Evolutionary conservation across 257 asterid genomes (phyloP), one percentile per base, ranked within the genome.

Genomic region (Fraxinus cuspidata): DNA sequence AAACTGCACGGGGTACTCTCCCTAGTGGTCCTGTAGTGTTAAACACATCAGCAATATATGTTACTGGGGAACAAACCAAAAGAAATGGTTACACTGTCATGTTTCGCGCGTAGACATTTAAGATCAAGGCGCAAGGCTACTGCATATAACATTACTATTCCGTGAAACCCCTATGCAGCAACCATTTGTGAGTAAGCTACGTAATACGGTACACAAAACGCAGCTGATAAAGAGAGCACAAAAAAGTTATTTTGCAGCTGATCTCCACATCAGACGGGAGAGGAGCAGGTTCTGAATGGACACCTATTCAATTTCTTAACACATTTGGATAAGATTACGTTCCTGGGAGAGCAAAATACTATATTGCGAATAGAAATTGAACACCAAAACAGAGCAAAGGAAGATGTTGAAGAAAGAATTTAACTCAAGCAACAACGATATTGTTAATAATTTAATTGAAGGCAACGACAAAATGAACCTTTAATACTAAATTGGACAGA

Each of bases 1-100:
- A 79, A 68, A 76, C 71, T 79, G 83, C 84, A 73, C 65, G 82
- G 86, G 53, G 84, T 72, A 80, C 76, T 85, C 78, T 85, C 88
- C 79, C 88, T 76, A 11, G 81, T 77, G 53, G 76, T 74, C 84
- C 86, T 84, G 76, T 35, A 71, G 27, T 47, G 21, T 63, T 63
- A 21, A 35, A 73, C 13, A 11, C 65, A 1, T 40, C 23, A 73
- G 16, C 65, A 51, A 11, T 31, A 51, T 47, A 60, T 27, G 27
- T 27, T 63, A 63, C 35, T 3, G 6, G 9, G 34, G 32, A 63
- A 63, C 69, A 63, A 25, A 63, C 10, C 32, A 63, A 63, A 63
- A 63, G 19, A 63, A 23, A 9, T 63, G 10, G 69, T 23, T 63
- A 19, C 8, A 2, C 7, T 60, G 68, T 21, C 66, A 21, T 60